Conservation (phyloP, 495 filamentous ascomycete species). For the Lasiosphaeria hispida region DNA sequence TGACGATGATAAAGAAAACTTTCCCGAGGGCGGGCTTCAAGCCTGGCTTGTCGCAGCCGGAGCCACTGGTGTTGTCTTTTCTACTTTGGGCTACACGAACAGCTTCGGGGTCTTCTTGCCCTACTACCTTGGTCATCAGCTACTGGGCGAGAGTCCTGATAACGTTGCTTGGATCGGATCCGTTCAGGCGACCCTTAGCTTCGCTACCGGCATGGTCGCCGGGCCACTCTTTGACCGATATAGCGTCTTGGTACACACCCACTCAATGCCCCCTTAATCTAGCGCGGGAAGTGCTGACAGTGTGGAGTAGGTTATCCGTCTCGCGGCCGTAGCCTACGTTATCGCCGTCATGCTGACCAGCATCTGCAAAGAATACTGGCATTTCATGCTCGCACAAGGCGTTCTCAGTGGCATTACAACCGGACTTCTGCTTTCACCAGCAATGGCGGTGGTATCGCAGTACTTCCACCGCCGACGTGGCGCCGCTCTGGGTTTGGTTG, state of each 20-base stretch:
- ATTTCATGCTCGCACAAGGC: slow-evolving; percentile 63
- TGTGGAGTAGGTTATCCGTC: slow-evolving; percentile 37
- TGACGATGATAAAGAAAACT: background rate
- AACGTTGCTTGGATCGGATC: slow-evolving; percentile 63
- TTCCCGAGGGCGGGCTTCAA: slow-evolving; percentile 26
- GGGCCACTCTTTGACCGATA: slow-evolving; percentile 55
- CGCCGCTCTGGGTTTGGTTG: slow-evolving; percentile 52
- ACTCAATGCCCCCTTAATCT: slow-evolving; percentile 11
- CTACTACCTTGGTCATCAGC: slow-evolving; percentile 55
- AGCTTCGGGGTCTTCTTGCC: slow-evolving; percentile 60
- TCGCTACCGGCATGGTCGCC: slow-evolving; percentile 42
- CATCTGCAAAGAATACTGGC: slow-evolving; percentile 57
- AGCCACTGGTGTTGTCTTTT: slow-evolving; percentile 41
- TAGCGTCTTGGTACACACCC: slow-evolving; percentile 40
- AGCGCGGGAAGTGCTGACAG: slow-evolving; percentile 32
- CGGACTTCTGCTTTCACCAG: slow-evolving; percentile 50
- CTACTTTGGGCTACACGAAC: slow-evolving; percentile 59
- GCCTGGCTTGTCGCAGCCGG: slow-evolving; percentile 30
- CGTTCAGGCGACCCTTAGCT: slow-evolving; percentile 46
- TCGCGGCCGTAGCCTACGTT: slow-evolving; percentile 36
- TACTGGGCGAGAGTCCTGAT: slow-evolving; percentile 46
- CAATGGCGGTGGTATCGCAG: slow-evolving; percentile 51
- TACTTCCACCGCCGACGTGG: slow-evolving; percentile 55
- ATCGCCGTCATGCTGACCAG: slow-evolving; percentile 55
- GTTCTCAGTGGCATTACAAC: slow-evolving; percentile 52